Evolutionary conservation across 495 filamentous ascomycete species (phyloP).

Genomic region (Aspergillus conjunctus): DNA sequence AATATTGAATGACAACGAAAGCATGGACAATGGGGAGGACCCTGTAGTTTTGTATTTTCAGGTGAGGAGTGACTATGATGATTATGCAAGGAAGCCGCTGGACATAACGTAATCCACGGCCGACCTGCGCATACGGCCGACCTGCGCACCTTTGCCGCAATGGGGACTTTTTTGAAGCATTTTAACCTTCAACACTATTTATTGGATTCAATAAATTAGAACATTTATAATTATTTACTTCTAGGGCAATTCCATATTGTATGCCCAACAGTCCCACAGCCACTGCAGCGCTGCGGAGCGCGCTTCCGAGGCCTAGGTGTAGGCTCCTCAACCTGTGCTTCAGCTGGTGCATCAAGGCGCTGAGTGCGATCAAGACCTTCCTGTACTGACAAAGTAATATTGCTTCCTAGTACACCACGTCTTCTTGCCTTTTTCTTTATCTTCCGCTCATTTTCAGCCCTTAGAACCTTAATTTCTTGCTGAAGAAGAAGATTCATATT

Average conservation of each 20-base stretch:
- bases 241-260: background rate
- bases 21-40: no score
- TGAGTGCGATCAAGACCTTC: no score
- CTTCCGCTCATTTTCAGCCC: conserved; percentile 22
- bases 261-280: background rate
- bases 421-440: conserved; percentile 16
- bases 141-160: background rate
- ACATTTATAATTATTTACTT: background rate
- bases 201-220: background rate
- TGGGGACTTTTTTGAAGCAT: background rate
- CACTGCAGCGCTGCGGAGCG: no score
- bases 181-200: background rate
- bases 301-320: no score
- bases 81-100: no score
- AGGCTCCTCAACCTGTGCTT: no score
- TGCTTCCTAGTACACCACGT: background rate
- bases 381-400: conserved; percentile 16
- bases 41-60: no score
- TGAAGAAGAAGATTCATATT: no score
- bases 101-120: background rate
- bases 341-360: no score
- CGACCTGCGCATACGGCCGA: background rate
- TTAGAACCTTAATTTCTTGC: no score
- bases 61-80: no score
- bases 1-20: no score